These are phyloP conservation scores for Cryptococcus jaspeensis DNA, from an alignment of 1,284 basidiomycete species.

Conservation along the genomic window DNA sequence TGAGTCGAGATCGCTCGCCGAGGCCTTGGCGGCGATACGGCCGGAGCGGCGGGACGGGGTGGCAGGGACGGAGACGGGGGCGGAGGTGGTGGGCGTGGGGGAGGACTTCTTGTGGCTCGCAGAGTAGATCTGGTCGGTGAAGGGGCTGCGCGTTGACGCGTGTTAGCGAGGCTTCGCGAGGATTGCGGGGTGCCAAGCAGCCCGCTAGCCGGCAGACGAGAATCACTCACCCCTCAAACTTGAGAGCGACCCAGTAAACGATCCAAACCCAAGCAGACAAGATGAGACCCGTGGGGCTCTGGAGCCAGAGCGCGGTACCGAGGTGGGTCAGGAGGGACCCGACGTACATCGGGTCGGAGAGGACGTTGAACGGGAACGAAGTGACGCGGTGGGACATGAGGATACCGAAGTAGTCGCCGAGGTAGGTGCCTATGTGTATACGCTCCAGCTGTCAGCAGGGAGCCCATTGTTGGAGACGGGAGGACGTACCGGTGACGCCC, in stretches of 20 bases:
- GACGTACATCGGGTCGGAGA: slow-evolving; percentile 93
- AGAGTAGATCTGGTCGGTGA: slow-evolving; percentile 53
- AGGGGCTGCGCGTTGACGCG: too few relatives aligned
- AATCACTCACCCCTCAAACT: slow-evolving; percentile 80
- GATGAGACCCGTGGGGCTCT: slow-evolving; percentile 73
- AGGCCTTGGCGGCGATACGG: slow-evolving; percentile 23
- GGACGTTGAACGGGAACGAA: slow-evolving; percentile 93
- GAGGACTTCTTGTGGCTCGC: slow-evolving; percentile 23
- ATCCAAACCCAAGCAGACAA: slow-evolving; percentile 75
- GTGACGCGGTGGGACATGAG: slow-evolving; percentile 76
- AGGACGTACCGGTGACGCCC: slow-evolving; percentile 73
- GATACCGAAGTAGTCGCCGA: slow-evolving; percentile 99
- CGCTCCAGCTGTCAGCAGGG: background rate
- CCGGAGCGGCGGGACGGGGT: slow-evolving; percentile 28
- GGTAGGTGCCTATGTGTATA: slow-evolving; percentile 61
- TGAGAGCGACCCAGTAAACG: slow-evolving; percentile 77
- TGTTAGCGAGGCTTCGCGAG: too few relatives aligned
- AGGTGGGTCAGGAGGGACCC: slow-evolving; percentile 85
- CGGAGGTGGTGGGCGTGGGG: slow-evolving; percentile 13
- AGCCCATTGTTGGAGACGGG: background rate
- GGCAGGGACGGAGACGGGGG: slow-evolving; percentile 10
- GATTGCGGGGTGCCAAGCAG: too few relatives aligned
- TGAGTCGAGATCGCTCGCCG: slow-evolving; percentile 9
- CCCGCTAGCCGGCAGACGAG: too few relatives aligned
- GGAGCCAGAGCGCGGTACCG: slow-evolving; percentile 80